Evolutionary conservation across 768 basidiomycete genomes (phyloP).

Genomic region (Xerocomellus amylosporus): DNA sequence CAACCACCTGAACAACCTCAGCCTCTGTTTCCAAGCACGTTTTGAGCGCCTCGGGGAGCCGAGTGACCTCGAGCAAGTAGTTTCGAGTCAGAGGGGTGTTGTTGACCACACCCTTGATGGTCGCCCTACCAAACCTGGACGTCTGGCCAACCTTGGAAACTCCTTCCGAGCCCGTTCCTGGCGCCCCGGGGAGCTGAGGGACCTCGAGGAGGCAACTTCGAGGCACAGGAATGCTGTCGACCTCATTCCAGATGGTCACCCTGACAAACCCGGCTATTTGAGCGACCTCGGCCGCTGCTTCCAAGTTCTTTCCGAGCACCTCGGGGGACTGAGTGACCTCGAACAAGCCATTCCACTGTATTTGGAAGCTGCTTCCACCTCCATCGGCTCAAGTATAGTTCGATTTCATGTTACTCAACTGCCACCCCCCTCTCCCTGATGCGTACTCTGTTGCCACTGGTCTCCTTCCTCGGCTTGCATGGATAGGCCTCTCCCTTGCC

Average conservation of each 20-base stretch:
- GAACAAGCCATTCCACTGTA: neutral
- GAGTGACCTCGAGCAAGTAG: neutral
- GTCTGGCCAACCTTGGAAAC: neutral
- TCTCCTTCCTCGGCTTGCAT: neutral
- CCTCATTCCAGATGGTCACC: no score
- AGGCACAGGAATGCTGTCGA: no score
- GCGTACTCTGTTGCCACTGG: neutral
- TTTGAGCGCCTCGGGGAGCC: neutral
- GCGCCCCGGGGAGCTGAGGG: no score
- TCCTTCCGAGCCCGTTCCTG: no score
- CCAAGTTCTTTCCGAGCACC: no score
- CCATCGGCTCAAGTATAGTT: neutral
- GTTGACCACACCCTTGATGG: neutral
- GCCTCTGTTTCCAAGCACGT: neutral
- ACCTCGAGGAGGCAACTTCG: no score
- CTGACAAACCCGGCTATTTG: no score
- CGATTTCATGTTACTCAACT: no score
- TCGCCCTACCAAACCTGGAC: neutral
- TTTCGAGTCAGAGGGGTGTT: neutral
- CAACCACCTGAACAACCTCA: no score
- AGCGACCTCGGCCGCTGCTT: no score
- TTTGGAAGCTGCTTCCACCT: neutral
- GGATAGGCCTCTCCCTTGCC: neutral
- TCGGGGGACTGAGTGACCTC: no score
- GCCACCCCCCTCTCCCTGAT: constrained; percentile 15